Base-by-base conservation (phyloP, 495 filamentous ascomycete species). In the Lophium mytilinum region DNA sequence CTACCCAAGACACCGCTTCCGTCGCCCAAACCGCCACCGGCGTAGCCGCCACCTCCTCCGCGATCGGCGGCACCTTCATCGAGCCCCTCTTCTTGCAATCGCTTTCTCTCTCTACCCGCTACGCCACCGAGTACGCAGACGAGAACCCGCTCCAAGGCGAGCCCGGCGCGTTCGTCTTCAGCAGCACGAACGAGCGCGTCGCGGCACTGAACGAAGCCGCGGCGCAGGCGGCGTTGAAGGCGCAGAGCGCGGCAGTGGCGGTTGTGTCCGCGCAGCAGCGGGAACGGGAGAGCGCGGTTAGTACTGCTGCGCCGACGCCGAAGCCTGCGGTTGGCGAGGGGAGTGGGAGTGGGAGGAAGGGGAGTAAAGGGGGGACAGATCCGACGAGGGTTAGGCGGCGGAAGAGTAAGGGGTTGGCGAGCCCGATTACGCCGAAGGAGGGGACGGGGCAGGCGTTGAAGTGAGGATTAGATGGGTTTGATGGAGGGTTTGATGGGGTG, bases 101-200 rank as follows among this genome's bases (percentile, higher is more conserved):
- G n/a, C 56, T 71, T 19, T 24, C 47, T 2, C 57, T 66, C 41
- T 21, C 63, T 15, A 33, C 57, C 41, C 40, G 52, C 12, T 69
- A 66, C 60, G 60, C 58, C 34, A 50, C 63, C 47, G 91, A 97
- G 52, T 95, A 82, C 70, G 90, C 93, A 82, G 90, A 98, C 70
- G 90, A 95, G 68, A 93, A 85, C 61, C 89, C 90, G 2, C 80
- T 95, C 47, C 82, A 86, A 1, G 91, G 91, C 45, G 84, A 87
- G 63, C 91, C 91, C 0, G 90, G 91, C 18, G 81, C 83, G n/a
- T 95, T 95, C 71, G 84, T 86, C 52, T 76, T 94, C 49, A 82
- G 81, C 10, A 83, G 77, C 33, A 80, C 82, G 2, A 53, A 4
- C 17, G 76, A 75, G 50, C 35, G 76, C 72, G 61, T 67, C 67